Evolutionary conservation across 1,284 basidiomycete genomes (phyloP).

Genomic region (Trametes polyzona): DNA sequence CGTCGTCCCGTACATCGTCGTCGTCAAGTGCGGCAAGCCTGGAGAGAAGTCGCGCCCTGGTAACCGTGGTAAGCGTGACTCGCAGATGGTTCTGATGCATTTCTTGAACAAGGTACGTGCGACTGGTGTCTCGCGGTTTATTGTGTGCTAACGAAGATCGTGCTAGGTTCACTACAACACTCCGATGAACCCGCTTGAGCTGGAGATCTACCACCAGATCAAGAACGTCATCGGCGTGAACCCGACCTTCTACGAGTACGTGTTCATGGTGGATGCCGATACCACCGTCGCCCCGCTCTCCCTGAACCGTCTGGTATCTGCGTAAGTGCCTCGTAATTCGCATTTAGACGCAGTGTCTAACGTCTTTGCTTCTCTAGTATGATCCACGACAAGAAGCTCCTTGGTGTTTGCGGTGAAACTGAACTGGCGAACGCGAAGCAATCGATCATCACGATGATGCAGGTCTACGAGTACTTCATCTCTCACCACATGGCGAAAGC

Average conservation of each 20-base stretch:
- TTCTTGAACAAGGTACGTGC: conserved; percentile 88
- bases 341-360: neutral
- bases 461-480: conserved; percentile 99
- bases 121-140: neutral
- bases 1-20: conserved; percentile 94
- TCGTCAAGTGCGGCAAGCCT: conserved; percentile 98
- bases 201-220: conserved; percentile 99
- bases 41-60: conserved; percentile 92
- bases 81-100: conserved; percentile 95
- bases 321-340: conserved; percentile 54
- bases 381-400: conserved; percentile 92
- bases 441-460: conserved; percentile 98
- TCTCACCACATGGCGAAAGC: conserved; percentile 98
- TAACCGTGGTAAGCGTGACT: conserved; percentile 96
- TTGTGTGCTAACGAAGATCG: neutral
- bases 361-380: conserved; percentile 52
- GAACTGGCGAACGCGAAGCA: conserved; percentile 89
- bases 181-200: conserved; percentile 95
- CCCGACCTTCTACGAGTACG: conserved; percentile 96
- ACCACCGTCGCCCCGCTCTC: conserved; percentile 89
- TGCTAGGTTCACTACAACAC: conserved; percentile 91
- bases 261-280: conserved; percentile 98
- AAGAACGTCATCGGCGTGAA: conserved; percentile 99
- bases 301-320: conserved; percentile 89
- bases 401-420: conserved; percentile 95